These are phyloP conservation scores for Nakataea oryzae DNA, from an alignment of 2,329 filamentous ascomycete species.

Conservation along the genomic window DNA sequence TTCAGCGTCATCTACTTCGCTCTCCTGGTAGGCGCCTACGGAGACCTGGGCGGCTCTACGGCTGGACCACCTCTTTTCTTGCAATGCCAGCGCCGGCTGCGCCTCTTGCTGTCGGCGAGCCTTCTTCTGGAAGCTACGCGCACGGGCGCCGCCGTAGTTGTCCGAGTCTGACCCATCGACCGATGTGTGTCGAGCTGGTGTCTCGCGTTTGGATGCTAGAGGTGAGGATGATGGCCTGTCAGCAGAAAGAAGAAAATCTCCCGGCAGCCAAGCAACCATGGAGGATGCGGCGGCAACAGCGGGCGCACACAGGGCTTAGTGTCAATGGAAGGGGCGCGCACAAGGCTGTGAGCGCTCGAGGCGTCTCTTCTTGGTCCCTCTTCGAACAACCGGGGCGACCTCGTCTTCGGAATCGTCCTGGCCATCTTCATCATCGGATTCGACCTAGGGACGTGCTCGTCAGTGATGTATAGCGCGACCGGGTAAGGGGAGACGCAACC, in stretches of 20 bases:
- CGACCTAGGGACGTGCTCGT: constrained; percentile 26
- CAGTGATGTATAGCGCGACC: constrained; percentile 8
- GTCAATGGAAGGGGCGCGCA: constrained; percentile 24
- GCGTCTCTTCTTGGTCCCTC: constrained; percentile 59
- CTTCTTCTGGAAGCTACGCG: constrained; percentile 61
- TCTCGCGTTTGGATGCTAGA: constrained; percentile 49
- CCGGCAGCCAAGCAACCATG: neutral
- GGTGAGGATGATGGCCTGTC: neutral
- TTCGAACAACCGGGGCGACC: constrained; percentile 41
- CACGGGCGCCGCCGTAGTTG: constrained; percentile 68
- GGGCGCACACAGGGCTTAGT: constrained; percentile 1
- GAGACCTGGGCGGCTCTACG: constrained; percentile 68
- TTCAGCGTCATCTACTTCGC: constrained; percentile 53
- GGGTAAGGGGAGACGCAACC: constrained; percentile 14
- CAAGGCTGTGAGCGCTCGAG: constrained; percentile 53
- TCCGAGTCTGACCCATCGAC: constrained; percentile 58
- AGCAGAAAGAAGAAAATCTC: neutral
- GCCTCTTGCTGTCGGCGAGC: constrained; percentile 64
- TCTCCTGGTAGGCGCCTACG: constrained; percentile 54
- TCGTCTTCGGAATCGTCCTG: constrained; percentile 46
- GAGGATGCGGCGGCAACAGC: neutral
- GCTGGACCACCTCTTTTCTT: constrained; percentile 86
- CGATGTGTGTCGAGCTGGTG: constrained; percentile 42
- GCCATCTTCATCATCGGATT: constrained; percentile 38
- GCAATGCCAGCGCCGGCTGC: constrained; percentile 54